Percentiles rank a stretch among this genome's conserved stretches.
These are phyloP conservation scores for Geranium incanum DNA, from an alignment of 441 rosid genomes.

Conservation along the genomic window DNA sequence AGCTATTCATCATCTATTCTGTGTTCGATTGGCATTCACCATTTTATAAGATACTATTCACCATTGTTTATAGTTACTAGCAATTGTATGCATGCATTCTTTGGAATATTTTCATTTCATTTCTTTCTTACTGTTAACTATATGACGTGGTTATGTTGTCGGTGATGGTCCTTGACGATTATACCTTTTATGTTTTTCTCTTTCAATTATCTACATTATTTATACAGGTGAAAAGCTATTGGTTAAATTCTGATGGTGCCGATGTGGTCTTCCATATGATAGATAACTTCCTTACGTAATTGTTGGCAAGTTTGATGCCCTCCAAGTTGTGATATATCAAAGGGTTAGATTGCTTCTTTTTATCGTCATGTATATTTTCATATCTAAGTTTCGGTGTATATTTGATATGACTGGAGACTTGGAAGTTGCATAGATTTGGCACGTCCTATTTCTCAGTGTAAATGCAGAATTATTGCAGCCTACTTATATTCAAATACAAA, in stretches of 20 bases:
- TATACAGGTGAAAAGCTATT: conserved; percentile 72
- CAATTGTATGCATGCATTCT: conserved; percentile 10
- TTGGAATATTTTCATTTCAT: conserved; percentile 2
- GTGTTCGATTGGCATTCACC: too few relatives aligned
- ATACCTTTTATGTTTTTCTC: not conserved
- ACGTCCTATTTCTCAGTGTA: conserved; percentile 8
- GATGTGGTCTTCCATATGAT: conserved; percentile 89
- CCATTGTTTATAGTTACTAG: not conserved
- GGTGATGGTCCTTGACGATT: not conserved
- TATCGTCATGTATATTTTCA: conserved; percentile 18
- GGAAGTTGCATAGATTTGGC: conserved; percentile 9
- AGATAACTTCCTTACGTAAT: conserved; percentile 69
- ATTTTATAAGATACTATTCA: not conserved
- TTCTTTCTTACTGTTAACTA: not conserved
- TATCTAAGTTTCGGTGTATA: conserved; percentile 18
- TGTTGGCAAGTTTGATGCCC: conserved; percentile 15
- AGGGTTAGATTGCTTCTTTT: conserved; percentile 7
- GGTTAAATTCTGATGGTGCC: conserved; percentile 83
- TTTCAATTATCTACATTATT: conserved; percentile 11
- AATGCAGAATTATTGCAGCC: not conserved
- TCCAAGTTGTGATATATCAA: not conserved
- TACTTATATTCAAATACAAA: not conserved
- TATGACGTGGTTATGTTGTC: not conserved
- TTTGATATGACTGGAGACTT: conserved; percentile 10
- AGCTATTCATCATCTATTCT: not conserved